Conservation (phyloP, 345 rosid species). For the Trapa incisa region DNA sequence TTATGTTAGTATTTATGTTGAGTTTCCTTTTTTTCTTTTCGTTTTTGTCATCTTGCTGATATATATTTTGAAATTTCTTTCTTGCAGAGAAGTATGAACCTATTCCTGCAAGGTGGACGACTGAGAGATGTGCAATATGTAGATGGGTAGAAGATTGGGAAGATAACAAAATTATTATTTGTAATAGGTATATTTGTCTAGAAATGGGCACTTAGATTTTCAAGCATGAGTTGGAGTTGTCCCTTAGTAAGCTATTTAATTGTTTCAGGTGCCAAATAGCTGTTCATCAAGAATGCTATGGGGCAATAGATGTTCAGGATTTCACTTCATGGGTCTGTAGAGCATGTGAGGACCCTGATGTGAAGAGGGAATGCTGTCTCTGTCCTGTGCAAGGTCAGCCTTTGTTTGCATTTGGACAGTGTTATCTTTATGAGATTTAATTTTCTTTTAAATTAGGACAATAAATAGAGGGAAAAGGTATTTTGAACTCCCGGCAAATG, state of each 20-base stretch:
- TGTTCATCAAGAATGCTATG: conserved; percentile 98
- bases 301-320: conserved; percentile 58
- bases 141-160: conserved; percentile 99
- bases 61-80: conserved; percentile 3
- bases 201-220: not conserved
- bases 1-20: not conserved
- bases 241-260: not conserved
- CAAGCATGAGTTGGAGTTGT: not conserved
- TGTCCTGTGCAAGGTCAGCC: conserved; percentile 80
- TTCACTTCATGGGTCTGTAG: conserved; percentile 93
- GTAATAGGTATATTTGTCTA: conserved; percentile 53
- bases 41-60: not conserved
- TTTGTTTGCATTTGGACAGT: not conserved
- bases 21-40: too few species aligned
- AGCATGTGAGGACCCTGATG: conserved; percentile 84
- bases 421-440: conserved; percentile 4
- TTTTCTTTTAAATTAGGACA: not conserved
- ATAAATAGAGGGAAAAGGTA: not conserved
- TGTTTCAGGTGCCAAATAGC: conserved; percentile 82
- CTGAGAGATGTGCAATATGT: conserved; percentile 95
- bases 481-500: not conserved
- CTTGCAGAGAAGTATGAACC: conserved; percentile 68
- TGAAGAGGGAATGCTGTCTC: conserved; percentile 78
- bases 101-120: conserved; percentile 74
- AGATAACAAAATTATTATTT: conserved; percentile 81